Evolutionary conservation across 805 yeast species (phyloP).

Genomic region (Schwanniomyces pseudopolymorphus): DNA sequence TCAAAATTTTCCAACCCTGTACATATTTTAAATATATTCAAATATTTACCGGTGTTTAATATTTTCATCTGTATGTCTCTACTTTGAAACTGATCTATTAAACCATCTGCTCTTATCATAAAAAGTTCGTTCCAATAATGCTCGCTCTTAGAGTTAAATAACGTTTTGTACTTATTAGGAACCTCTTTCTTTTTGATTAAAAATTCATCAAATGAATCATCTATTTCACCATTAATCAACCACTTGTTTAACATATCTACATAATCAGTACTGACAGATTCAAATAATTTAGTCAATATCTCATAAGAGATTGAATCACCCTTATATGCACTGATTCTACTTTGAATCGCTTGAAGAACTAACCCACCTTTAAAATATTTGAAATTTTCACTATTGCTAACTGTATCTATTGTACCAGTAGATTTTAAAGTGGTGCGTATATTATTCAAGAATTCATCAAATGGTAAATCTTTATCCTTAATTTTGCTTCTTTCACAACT

Average conservation of each 20-base stretch:
- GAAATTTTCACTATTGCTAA: constrained; percentile 49
- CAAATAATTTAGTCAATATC: constrained; percentile 54
- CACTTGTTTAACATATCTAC: constrained; percentile 71
- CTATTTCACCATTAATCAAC: constrained; percentile 70
- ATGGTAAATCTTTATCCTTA: constrained; percentile 17
- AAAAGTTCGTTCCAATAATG: constrained; percentile 75
- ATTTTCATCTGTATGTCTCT: constrained; percentile 60
- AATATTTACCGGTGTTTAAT: constrained; percentile 78
- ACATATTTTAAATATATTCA: constrained; percentile 68
- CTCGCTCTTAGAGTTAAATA: constrained; percentile 46
- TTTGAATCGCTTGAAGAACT: constrained; percentile 61
- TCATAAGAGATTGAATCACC: constrained; percentile 63
- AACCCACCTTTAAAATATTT: constrained; percentile 76
- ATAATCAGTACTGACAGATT: constrained; percentile 61
- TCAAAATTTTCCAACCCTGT: constrained; percentile 45
- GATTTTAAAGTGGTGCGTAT: constrained; percentile 41
- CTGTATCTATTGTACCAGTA: constrained; percentile 48
- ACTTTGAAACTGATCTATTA: constrained; percentile 62
- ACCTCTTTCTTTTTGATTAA: constrained; percentile 52
- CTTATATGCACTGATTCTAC: constrained; percentile 50
- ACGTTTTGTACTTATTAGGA: constrained; percentile 21
- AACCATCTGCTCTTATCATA: constrained; percentile 69
- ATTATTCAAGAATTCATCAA: constrained; percentile 32
- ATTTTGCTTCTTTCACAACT: constrained; percentile 33
- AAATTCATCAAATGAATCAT: constrained; percentile 83